Evolutionary conservation across 2,329 filamentous ascomycete species (phyloP).

Genomic region (Diaporthe capsici): DNA sequence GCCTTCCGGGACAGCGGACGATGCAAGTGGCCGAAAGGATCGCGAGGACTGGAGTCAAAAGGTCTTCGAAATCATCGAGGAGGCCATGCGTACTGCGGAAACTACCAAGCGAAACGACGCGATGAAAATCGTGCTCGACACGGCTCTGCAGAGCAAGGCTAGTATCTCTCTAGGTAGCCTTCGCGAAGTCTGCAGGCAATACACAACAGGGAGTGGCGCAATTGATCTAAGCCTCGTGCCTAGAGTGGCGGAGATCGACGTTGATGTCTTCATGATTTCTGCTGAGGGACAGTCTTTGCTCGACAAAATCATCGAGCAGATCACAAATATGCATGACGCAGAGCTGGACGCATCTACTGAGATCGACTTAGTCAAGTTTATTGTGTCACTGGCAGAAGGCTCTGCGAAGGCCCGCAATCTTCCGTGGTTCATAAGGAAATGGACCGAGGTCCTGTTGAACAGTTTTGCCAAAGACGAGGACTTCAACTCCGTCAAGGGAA

Average conservation of each 20-base stretch:
- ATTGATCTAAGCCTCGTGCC: conserved; percentile 61
- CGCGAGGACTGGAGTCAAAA: conserved; percentile 58
- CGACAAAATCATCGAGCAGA: conserved; percentile 55
- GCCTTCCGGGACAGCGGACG: conserved; percentile 49
- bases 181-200: conserved; percentile 58
- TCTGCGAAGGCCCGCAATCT: conserved; percentile 61
- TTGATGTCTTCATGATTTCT: conserved; percentile 60
- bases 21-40: conserved; percentile 56
- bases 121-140: conserved; percentile 50
- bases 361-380: conserved; percentile 50
- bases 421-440: conserved; percentile 61
- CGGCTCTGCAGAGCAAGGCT: conserved; percentile 49
- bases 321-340: conserved; percentile 43
- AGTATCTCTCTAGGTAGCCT: conserved; percentile 58
- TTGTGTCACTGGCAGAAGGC: conserved; percentile 59
- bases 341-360: conserved; percentile 39
- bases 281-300: conserved; percentile 57
- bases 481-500: conserved; percentile 33
- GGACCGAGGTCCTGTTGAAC: conserved; percentile 59
- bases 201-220: conserved; percentile 53
- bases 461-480: conserved; percentile 46
- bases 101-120: conserved; percentile 44
- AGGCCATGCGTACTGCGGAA: conserved; percentile 46
- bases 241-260: conserved; percentile 59
- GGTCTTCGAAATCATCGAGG: conserved; percentile 52